Percentiles rank a stretch among this genome's conserved stretches.
phyloP scores from a whole-genome alignment of 306 rosid species.

The Prunus mume region DNA sequence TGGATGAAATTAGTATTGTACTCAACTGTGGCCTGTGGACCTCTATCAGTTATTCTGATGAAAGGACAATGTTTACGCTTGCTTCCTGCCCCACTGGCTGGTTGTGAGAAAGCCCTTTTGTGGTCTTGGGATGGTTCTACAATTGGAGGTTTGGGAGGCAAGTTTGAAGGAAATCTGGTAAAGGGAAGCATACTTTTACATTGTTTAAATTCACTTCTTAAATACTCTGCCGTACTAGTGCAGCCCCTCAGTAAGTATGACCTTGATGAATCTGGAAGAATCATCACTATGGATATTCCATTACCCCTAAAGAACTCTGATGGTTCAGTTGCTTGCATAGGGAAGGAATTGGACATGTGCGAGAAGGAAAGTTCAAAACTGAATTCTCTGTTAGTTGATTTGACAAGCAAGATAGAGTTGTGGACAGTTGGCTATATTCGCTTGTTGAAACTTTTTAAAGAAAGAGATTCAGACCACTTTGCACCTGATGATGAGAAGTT shows the following conservation, averaged over 20 bases:
- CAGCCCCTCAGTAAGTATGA: slow-evolving; percentile 80
- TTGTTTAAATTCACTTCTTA: slow-evolving; percentile 82
- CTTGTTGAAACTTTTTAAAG: slow-evolving; percentile 63
- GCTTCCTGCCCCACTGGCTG: slow-evolving; percentile 96
- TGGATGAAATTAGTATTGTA: slow-evolving; percentile 97
- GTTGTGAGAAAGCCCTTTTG: slow-evolving; percentile 89
- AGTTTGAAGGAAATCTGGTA: slow-evolving; percentile 78
- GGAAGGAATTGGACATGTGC: slow-evolving; percentile 62
- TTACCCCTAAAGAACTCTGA: slow-evolving; percentile 83
- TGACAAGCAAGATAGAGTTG: slow-evolving; percentile 63
- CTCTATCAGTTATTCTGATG: slow-evolving; percentile 87
- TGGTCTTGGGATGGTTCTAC: slow-evolving; percentile 96
- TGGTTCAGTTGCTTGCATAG: slow-evolving; percentile 59
- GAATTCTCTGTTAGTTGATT: slow-evolving; percentile 53
- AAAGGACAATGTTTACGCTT: slow-evolving; percentile 87
- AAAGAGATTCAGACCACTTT: slow-evolving; percentile 44
- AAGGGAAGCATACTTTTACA: slow-evolving; percentile 84
- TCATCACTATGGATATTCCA: slow-evolving; percentile 79
- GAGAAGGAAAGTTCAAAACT: slow-evolving; percentile 60
- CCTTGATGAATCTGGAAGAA: slow-evolving; percentile 67
- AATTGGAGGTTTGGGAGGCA: slow-evolving; percentile 84
- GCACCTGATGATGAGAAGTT: slow-evolving; percentile 51
- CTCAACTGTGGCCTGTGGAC: slow-evolving; percentile 74
- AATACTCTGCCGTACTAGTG: slow-evolving; percentile 82
- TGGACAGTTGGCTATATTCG: slow-evolving; percentile 93